These are phyloP conservation scores for Metschnikowia noctiluminum DNA, from an alignment of 805 yeast species.

Conservation along the genomic window DNA sequence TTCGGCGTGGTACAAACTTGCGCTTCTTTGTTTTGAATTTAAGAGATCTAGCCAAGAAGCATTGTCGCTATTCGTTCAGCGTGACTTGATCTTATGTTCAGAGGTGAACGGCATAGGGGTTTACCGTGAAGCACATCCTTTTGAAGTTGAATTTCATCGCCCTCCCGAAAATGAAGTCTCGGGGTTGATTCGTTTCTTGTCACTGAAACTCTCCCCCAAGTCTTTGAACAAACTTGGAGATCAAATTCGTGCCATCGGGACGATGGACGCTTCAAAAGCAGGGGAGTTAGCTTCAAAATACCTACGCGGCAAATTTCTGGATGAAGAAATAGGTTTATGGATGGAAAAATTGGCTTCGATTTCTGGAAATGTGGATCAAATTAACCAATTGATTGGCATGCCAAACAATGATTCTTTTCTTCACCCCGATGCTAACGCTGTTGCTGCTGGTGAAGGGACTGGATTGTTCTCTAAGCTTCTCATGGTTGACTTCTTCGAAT, in stretches of 20 bases:
- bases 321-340: conserved; percentile 20
- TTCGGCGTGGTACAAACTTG: conserved; percentile 66
- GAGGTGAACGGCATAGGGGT: conserved; percentile 35
- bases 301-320: conserved; percentile 25
- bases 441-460: conserved; percentile 14
- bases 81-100: conserved; percentile 18
- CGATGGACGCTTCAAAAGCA: conserved; percentile 18
- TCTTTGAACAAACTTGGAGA: conserved; percentile 24
- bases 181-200: conserved; percentile 21
- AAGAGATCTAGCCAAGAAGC: conserved; percentile 59
- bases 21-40: conserved; percentile 69
- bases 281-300: conserved; percentile 23
- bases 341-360: conserved; percentile 24
- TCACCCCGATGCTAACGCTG: conserved; percentile 1
- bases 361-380: conserved; percentile 24
- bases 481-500: conserved; percentile 26
- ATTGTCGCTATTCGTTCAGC: conserved; percentile 33
- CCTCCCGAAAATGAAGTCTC: conserved; percentile 19
- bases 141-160: conserved; percentile 22
- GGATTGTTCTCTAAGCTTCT: conserved; percentile 24
- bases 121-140: conserved; percentile 30
- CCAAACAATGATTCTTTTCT: neutral
- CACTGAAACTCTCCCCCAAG: conserved; percentile 27
- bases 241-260: conserved; percentile 12
- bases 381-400: conserved; percentile 22